These are phyloP conservation scores for Diplodia scrobiculata DNA, from an alignment of 2,329 filamentous ascomycete species.

Conservation along the genomic window DNA sequence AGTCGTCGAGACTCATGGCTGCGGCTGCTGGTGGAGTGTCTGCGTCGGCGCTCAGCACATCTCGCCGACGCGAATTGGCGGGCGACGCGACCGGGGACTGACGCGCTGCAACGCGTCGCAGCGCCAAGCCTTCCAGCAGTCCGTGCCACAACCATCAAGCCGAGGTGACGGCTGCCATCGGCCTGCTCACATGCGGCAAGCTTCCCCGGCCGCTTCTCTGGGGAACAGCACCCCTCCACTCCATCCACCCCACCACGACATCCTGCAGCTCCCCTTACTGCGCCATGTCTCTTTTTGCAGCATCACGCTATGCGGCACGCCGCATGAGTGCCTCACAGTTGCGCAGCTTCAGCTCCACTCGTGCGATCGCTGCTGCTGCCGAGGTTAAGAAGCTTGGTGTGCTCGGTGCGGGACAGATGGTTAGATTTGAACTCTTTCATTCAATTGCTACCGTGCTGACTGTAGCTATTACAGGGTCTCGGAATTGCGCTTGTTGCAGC, in stretches of 20 bases:
- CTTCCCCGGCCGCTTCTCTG: constrained; percentile 4
- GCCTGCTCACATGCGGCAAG: constrained; percentile 8
- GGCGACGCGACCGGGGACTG: constrained; percentile 15
- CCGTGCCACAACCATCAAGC: constrained; percentile 1
- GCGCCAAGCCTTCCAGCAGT: not conserved
- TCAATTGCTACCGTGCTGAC: constrained; percentile 34
- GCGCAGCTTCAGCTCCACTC: constrained; percentile 68
- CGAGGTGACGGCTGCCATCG: constrained; percentile 27
- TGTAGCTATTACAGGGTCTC: constrained; percentile 66
- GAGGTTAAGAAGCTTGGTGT: constrained; percentile 88
- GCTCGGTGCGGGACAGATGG: constrained; percentile 95
- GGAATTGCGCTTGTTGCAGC: constrained; percentile 95
- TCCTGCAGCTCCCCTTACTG: not conserved
- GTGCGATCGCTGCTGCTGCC: constrained; percentile 60
- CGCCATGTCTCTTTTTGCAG: constrained; percentile 40
- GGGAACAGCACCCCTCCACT: constrained; percentile 2
- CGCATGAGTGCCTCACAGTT: constrained; percentile 39
- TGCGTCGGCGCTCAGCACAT: constrained; percentile 9
- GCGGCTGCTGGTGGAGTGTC: constrained; percentile 4
- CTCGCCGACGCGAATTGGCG: not conserved
- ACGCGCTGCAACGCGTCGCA: constrained; percentile 24
- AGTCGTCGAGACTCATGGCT: constrained; percentile 45
- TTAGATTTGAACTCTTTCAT: constrained; percentile 47
- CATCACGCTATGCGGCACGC: constrained; percentile 38
- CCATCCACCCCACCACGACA: not conserved